These are phyloP conservation scores for Cerioporus squamosus DNA, from an alignment of 1,284 basidiomycete genomes.

Conservation along the genomic window DNA sequence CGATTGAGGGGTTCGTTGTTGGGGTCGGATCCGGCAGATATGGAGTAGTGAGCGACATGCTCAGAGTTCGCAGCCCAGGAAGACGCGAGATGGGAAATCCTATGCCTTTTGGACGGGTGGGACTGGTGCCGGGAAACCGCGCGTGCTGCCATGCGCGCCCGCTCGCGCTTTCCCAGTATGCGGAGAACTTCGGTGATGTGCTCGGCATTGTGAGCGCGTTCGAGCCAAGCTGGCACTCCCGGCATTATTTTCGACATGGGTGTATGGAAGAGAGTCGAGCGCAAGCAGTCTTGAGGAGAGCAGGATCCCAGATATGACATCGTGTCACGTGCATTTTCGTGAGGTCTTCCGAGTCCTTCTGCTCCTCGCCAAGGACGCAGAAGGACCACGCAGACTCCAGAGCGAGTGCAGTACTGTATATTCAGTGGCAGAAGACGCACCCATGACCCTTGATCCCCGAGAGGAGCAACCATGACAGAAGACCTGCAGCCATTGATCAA, in stretches of 20 bases:
- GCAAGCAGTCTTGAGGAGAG: no score
- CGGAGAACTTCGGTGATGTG: constrained; percentile 41
- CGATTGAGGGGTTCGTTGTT: constrained; percentile 60
- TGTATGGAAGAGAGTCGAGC: background rate
- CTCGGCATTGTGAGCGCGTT: constrained; percentile 32
- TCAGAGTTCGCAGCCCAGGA: constrained; percentile 26
- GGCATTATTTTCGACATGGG: constrained; percentile 10
- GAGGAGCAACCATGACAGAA: constrained; percentile 6
- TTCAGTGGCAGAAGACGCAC: no score
- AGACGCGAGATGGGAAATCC: constrained; percentile 27
- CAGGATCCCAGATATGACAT: background rate
- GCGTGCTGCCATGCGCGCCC: constrained; percentile 39
- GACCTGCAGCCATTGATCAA: constrained; percentile 16
- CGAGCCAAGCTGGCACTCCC: constrained; percentile 35
- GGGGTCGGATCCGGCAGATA: constrained; percentile 49
- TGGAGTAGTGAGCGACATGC: constrained; percentile 54
- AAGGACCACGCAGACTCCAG: no score
- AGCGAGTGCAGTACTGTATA: no score
- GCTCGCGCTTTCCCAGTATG: constrained; percentile 48
- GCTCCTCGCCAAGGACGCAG: background rate
- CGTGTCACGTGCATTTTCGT: background rate
- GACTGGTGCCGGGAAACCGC: constrained; percentile 38
- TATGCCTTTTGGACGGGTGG: constrained; percentile 30
- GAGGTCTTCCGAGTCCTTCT: background rate
- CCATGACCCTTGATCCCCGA: background rate